A percentile compares a stretch with the other conserved stretches of the same genome.
These are phyloP conservation scores for Chloropicon primus DNA, from an alignment of 139 green algal species.

Conservation along the genomic window DNA sequence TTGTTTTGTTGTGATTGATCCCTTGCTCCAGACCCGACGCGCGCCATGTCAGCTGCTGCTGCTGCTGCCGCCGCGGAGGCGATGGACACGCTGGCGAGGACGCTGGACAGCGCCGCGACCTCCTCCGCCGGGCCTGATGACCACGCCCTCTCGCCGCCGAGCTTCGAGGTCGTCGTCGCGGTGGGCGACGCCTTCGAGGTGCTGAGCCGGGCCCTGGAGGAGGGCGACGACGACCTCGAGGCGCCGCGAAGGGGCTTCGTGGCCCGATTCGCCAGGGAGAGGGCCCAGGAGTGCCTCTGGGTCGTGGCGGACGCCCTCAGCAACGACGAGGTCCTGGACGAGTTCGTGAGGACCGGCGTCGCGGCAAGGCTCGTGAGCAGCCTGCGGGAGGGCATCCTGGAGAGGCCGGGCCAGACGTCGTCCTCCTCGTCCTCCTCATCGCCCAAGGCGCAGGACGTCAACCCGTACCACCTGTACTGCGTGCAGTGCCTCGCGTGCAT, in stretches of 20 bases:
- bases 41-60: too few species aligned
- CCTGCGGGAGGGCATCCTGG: constrained; percentile 1
- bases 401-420: background rate
- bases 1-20: too few species aligned
- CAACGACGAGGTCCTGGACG: constrained; percentile 26
- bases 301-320: constrained; percentile 25
- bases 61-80: too few species aligned
- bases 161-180: too few species aligned
- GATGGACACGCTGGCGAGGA: too few species aligned
- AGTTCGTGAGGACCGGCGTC: constrained; percentile 22
- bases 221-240: background rate
- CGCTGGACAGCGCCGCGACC: too few species aligned
- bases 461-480: constrained; percentile 12
- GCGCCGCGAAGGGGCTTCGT: background rate
- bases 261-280: background rate
- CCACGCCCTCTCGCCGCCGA: too few species aligned
- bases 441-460: too few species aligned
- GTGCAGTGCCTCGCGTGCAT: constrained; percentile 17
- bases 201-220: too few species aligned
- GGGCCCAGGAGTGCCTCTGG: background rate
- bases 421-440: background rate
- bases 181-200: too few species aligned
- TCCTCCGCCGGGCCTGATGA: too few species aligned
- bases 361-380: constrained; percentile 7
- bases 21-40: too few species aligned